Conservation (phyloP, 2,329 filamentous ascomycete genomes). For the Byssothecium circinans region DNA sequence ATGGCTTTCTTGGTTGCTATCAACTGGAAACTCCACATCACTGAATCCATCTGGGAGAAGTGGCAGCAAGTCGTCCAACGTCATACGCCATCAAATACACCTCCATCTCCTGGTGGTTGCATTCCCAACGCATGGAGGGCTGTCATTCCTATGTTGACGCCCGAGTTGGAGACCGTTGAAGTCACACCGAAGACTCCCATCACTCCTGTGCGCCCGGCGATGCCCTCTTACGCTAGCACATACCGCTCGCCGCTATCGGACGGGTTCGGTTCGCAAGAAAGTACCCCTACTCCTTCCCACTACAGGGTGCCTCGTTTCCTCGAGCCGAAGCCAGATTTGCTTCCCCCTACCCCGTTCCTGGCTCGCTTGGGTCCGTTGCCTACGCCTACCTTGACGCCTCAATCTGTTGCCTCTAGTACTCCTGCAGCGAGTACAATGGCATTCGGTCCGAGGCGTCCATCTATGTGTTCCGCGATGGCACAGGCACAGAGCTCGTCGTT, state of each 20-base stretch:
- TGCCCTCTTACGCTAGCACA: conserved; percentile 25
- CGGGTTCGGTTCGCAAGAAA: conserved; percentile 43
- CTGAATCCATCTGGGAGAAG: conserved; percentile 81
- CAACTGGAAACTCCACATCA: conserved; percentile 92
- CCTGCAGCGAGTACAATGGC: conserved; percentile 62
- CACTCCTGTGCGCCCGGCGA: conserved; percentile 27
- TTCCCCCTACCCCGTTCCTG: conserved; percentile 57
- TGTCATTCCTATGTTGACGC: conserved; percentile 59
- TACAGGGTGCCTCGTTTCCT: conserved; percentile 51
- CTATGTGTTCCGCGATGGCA: conserved; percentile 62
- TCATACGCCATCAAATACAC: conserved; percentile 66
- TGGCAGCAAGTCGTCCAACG: conserved; percentile 93
- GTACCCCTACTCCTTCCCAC: conserved; percentile 47
- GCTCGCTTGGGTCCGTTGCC: conserved; percentile 59
- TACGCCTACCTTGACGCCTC: conserved; percentile 65
- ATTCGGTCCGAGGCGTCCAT: conserved; percentile 54
- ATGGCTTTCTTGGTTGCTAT: conserved; percentile 87
- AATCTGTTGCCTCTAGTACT: conserved; percentile 56
- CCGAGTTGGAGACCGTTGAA: conserved; percentile 57
- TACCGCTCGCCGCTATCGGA: conserved; percentile 28
- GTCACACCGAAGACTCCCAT: conserved; percentile 37
- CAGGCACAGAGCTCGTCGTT: conserved; percentile 58
- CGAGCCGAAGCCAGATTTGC: conserved; percentile 54
- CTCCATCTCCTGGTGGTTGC: conserved; percentile 42
- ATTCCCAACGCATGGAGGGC: conserved; percentile 48